A percentile compares a stretch with the other conserved stretches of the same genome.
Conservation (phyloP, 768 basidiomycete species). For the Lanmaoa pseudosensibilis region DNA sequence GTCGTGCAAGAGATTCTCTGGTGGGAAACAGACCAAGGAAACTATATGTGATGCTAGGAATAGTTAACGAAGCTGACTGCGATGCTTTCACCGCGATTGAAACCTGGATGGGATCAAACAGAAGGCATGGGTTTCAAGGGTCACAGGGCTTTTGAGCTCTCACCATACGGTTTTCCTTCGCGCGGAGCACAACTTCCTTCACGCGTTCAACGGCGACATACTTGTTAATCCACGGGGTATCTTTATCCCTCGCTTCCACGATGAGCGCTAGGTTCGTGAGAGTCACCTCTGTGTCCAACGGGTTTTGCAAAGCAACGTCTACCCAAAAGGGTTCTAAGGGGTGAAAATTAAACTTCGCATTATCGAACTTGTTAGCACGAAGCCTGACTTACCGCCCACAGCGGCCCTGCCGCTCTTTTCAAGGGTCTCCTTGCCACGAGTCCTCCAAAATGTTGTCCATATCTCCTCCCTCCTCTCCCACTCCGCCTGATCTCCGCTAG, state of each 20-base stretch:
- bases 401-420: slow-evolving; percentile 56
- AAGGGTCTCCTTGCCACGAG: slow-evolving; percentile 53
- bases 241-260: slow-evolving; percentile 41
- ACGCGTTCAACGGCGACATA: slow-evolving; percentile 59
- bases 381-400: slow-evolving; percentile 52
- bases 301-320: slow-evolving; percentile 69
- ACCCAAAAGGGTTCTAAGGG: slow-evolving; percentile 72
- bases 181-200: slow-evolving; percentile 57
- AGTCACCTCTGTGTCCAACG: slow-evolving; percentile 71
- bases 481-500: slow-evolving; percentile 41
- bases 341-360: not conserved
- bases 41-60: slow-evolving; percentile 60
- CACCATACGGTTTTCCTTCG: slow-evolving; percentile 68
- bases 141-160: slow-evolving; percentile 21
- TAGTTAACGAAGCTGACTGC: slow-evolving; percentile 49
- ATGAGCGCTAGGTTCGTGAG: slow-evolving; percentile 60
- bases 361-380: not conserved
- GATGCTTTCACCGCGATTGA: slow-evolving; percentile 60
- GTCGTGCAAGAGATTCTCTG: slow-evolving; percentile 62
- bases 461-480: slow-evolving; percentile 68
- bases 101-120: slow-evolving; percentile 40
- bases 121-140: not conserved
- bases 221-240: slow-evolving; percentile 35
- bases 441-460: slow-evolving; percentile 64
- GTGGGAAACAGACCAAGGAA: slow-evolving; percentile 75